Percentiles rank a stretch among this genome's conserved stretches.
Conservation (phyloP, 129 eudicot species). For the Centaurea solstitialis region DNA sequence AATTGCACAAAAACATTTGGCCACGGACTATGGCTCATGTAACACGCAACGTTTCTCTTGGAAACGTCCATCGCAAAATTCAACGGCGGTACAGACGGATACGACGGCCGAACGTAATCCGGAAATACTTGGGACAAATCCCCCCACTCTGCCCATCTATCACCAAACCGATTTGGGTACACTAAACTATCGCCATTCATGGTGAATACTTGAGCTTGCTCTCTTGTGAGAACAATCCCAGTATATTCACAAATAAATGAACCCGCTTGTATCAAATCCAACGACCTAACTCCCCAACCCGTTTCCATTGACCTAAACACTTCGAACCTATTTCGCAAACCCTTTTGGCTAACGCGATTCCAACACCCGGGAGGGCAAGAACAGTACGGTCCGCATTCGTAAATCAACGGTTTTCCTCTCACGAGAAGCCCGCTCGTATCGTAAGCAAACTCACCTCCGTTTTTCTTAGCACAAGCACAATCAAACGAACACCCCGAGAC, state of each 20-base stretch:
- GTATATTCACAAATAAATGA: slow-evolving; percentile 74
- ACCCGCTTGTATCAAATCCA: slow-evolving; percentile 73
- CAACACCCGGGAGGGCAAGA: slow-evolving; percentile 59
- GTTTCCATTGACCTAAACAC: slow-evolving; percentile 73
- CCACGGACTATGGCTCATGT: slow-evolving; percentile 70
- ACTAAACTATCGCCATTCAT: slow-evolving; percentile 76
- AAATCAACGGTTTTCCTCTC: slow-evolving; percentile 57
- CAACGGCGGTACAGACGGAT: slow-evolving; percentile 57
- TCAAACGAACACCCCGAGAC: slow-evolving; percentile 41
- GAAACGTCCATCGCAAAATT: slow-evolving; percentile 86
- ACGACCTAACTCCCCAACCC: slow-evolving; percentile 78
- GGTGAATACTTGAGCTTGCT: slow-evolving; percentile 58
- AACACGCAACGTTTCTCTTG: slow-evolving; percentile 86
- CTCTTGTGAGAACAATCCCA: slow-evolving; percentile 69
- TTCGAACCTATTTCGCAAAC: slow-evolving; percentile 58
- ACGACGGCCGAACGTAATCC: slow-evolving; percentile 49
- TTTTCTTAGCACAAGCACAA: slow-evolving; percentile 58
- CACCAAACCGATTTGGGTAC: slow-evolving; percentile 72
- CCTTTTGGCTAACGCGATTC: slow-evolving; percentile 69
- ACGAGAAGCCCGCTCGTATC: slow-evolving; percentile 50
- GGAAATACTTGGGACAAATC: slow-evolving; percentile 58
- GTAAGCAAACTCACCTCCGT: slow-evolving; percentile 66
- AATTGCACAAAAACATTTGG: slow-evolving; percentile 84
- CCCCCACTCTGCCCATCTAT: slow-evolving; percentile 91
- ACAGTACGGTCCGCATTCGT: slow-evolving; percentile 70